These are phyloP conservation scores for Chenopodium suecicum DNA, from an alignment of 148 eudicot species.

Conservation along the genomic window DNA sequence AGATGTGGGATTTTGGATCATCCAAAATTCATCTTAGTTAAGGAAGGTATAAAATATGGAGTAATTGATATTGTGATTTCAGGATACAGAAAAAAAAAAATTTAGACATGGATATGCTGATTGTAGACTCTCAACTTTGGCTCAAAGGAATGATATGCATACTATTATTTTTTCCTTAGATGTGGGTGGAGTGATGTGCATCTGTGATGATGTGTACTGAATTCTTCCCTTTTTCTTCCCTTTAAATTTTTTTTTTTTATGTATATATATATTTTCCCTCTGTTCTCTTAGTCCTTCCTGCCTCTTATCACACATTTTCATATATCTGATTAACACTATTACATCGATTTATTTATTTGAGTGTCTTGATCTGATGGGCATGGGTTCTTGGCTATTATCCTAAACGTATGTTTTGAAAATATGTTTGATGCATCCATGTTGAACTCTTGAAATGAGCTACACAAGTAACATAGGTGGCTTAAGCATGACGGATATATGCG, in stretches of 20 bases:
- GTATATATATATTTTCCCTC: too few species aligned
- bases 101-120: background rate
- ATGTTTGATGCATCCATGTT: background rate
- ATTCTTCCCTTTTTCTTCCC: too few species aligned
- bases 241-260: too few species aligned
- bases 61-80: background rate
- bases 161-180: background rate
- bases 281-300: too few species aligned
- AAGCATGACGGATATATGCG: background rate
- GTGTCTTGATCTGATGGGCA: background rate
- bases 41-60: background rate
- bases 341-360: too few species aligned
- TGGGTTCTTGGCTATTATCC: background rate
- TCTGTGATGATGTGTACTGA: too few species aligned
- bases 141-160: background rate
- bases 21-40: too few species aligned
- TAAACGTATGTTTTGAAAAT: background rate
- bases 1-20: too few species aligned
- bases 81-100: background rate
- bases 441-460: background rate
- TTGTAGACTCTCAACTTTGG: background rate
- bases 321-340: too few species aligned
- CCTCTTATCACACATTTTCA: too few species aligned
- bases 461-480: background rate
- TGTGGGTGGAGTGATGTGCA: too few species aligned